phyloP scores from a whole-genome alignment of 805 yeast genomes.

The Wickerhamomyces mucosus region DNA sequence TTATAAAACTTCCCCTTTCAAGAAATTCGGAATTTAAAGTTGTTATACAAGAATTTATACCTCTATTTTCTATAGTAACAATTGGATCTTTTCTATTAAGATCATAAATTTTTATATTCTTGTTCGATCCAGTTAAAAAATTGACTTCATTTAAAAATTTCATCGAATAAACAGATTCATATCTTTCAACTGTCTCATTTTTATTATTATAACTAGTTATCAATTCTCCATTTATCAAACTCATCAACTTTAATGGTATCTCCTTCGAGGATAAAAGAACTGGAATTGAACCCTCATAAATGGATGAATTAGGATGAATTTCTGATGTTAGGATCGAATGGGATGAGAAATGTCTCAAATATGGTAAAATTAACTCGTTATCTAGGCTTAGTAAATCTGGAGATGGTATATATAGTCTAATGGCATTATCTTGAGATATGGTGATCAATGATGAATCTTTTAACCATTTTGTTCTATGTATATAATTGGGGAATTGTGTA shows the following conservation, averaged over 20 bases:
- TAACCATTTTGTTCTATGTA: no score
- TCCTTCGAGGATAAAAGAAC: conserved; percentile 22
- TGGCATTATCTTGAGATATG: conserved; percentile 26
- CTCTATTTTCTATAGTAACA: conserved; percentile 1
- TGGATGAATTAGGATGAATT: conserved; percentile 26
- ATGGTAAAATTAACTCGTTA: conserved; percentile 21
- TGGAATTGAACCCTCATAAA: conserved; percentile 20
- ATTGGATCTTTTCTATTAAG: conserved; percentile 18
- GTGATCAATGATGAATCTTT: conserved; percentile 31
- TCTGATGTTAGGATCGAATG: conserved; percentile 23
- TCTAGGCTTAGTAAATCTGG: conserved; percentile 11
- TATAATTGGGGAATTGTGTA: no score
- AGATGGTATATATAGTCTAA: conserved; percentile 29
- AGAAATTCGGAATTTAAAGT: conserved; percentile 7
- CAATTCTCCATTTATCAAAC: conserved; percentile 14
- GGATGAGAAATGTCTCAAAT: conserved; percentile 22
- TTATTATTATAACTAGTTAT: conserved; percentile 21
- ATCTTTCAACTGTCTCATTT: conserved; percentile 25
- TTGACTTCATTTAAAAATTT: conserved; percentile 12
- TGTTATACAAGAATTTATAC: conserved; percentile 15
- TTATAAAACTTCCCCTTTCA: conserved; percentile 14
- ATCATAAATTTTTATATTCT: conserved; percentile 23
- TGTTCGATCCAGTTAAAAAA: conserved; percentile 25
- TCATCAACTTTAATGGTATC: conserved; percentile 26
- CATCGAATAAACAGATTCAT: conserved; percentile 22